Base-by-base conservation (phyloP, 2,329 filamentous ascomycete genomes). In the Septoria petroselini region DNA sequence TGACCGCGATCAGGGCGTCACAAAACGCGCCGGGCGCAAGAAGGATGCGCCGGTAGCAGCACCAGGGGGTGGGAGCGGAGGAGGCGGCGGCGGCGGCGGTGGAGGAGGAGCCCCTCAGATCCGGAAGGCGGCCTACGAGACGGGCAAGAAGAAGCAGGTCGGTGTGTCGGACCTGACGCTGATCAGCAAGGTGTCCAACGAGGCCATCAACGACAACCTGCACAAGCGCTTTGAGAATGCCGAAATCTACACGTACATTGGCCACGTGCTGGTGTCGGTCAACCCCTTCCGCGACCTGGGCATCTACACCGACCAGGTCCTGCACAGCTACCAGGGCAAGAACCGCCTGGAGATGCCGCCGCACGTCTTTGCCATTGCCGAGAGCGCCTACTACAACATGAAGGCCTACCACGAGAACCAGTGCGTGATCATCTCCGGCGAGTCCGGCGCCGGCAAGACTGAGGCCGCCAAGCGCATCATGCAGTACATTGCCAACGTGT, bases 201-300 rank as follows among this genome's bases (percentile, higher is more conserved):
- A 98, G 71, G 91, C 91, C 54, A 98, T 98, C 77, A 98, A 98
- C 75, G 93, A 97, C 50, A 98, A 98, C 71, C 71, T 98, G 70
- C 95, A 96, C 79, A 94, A 97, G 76, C 84, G 93, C 55, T 98
- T 98, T 72, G 89, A 97, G 69, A 91, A 91, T 78, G 85, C 80
- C 70, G 91, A 98, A 74, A 98, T 98, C 70, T 98, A 98, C 76
- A 98, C 93, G 67, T 98, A 98, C 72, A 98, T 98, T 70, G 93
- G 93, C 75, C 91, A 97, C 85, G 93, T 98, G 72, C 73, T 98
- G 79, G 93, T 98, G 62, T 97, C 93, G 31, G 93, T 98, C 70
- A 98, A 98, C 72, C 93, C 93, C 29, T 98, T 98, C 72, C 84
- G 89, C 68, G 93, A 98, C 68, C 71, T 81, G 75, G 93, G 93